Evolutionary conservation across 306 rosid species (phyloP), one percentile per base, ranked within the genome.

Genomic region (Trifolium fragiferum): DNA sequence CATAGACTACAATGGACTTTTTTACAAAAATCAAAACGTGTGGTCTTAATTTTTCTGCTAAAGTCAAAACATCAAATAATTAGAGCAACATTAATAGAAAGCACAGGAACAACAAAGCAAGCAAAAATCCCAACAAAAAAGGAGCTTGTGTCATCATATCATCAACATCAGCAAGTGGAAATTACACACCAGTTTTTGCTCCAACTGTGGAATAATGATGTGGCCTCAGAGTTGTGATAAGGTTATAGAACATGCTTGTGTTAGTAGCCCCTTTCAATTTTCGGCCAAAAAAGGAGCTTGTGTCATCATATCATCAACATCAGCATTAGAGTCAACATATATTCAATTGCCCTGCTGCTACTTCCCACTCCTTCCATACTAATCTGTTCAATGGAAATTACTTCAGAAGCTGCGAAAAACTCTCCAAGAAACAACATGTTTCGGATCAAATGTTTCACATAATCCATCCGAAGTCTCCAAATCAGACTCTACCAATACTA

Each of bases 81-180:
- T 23, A 23, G 25, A 23, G 25, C 25, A 23, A 23, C 25, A 23
- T 23, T 23, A 23, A 23, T 23, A 23, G 25, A 23, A 23, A 23
- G 25, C 25, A 23, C 25, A 23, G 25, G 25, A 23, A 23, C 25
- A 23, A 23, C 25, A 23, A 23, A 23, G 25, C 25, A 23, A 23
- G 25, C 25, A 23, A 23, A 23, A 23, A 23, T 23, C 25, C 25
- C 25, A 23, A 23, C 54, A 12, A 57, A 58, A 70, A 70, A 27
- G 10, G n/a, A 66, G 59, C 41, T 67, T 54, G 6, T 47, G 43
- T 27, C 27, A 25, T 41, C 50, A 37, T 64, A 55, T 58, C 32
- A 30, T 57, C 37, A 74, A 68, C 59, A 60, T 68, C n/a, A 27
- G 64, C 63, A 51, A 70, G 77, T 3, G 20, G 67, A 77, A 82